A percentile compares a stretch with the other conserved stretches of the same genome.
These are phyloP conservation scores for Yamadazyma scolyti DNA, from an alignment of 805 yeast species.

Conservation along the genomic window DNA sequence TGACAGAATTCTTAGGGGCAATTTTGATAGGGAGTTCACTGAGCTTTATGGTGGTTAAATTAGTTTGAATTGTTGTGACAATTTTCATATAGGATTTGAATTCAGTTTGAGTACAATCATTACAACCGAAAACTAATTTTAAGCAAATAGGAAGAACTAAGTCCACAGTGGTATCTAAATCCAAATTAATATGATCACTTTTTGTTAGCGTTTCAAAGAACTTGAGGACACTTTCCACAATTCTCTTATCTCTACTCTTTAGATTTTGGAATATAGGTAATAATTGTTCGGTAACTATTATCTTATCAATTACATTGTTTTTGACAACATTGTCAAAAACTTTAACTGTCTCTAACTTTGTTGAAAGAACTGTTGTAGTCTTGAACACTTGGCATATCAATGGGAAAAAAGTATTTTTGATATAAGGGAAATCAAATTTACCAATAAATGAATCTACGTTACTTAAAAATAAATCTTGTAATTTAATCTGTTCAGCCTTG, in stretches of 20 bases:
- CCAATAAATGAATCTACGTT: conserved; percentile 39
- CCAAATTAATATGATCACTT: conserved; percentile 28
- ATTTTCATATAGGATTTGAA: conserved; percentile 24
- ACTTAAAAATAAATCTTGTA: conserved; percentile 53
- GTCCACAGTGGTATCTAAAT: conserved; percentile 26
- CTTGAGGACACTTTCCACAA: conserved; percentile 45
- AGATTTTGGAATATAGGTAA: conserved; percentile 74
- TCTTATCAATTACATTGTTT: conserved; percentile 62
- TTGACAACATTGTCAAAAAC: conserved; percentile 57
- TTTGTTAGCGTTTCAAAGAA: conserved; percentile 51
- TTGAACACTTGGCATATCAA: conserved; percentile 68
- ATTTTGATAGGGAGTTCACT: conserved; percentile 13
- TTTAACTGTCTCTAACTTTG: conserved; percentile 65
- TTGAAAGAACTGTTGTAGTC: conserved; percentile 77
- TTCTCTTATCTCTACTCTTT: conserved; percentile 72
- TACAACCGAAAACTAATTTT: conserved; percentile 34
- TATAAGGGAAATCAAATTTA: conserved; percentile 60
- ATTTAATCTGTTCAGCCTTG: conserved; percentile 25
- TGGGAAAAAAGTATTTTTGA: conserved; percentile 77
- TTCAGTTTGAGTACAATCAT: conserved; percentile 32
- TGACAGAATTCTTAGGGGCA: neutral
- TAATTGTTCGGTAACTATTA: conserved; percentile 69
- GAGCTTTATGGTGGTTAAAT: conserved; percentile 17
- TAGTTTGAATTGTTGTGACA: conserved; percentile 19
- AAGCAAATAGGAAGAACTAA: conserved; percentile 28